Conservation (phyloP, 306 rosid genomes). For the Dryas alaskensis region DNA sequence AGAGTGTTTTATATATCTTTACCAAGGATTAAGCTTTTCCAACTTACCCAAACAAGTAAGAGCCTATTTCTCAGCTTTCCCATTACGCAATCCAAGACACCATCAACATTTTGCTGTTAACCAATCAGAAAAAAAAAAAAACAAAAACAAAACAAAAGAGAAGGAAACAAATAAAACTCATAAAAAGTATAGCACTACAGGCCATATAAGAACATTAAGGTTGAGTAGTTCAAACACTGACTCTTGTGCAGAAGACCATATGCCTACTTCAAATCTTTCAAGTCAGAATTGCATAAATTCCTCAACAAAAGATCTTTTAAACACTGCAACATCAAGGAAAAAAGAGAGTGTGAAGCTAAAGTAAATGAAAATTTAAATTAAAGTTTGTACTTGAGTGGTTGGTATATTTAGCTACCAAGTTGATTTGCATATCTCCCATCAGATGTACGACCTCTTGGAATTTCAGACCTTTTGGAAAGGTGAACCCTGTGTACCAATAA, state of each 20-base stretch:
- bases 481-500: slow-evolving; percentile 8
- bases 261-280: slow-evolving; percentile 42
- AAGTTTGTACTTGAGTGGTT: not conserved
- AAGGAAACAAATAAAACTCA: too few relatives aligned
- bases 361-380: not conserved
- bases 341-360: not conserved
- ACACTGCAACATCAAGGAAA: slow-evolving; percentile 19
- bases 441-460: slow-evolving; percentile 9
- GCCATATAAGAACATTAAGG: too few relatives aligned
- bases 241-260: slow-evolving; percentile 37
- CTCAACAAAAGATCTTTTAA: slow-evolving; percentile 19
- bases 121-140: not conserved
- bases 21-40: not conserved
- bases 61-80: not conserved
- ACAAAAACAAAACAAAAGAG: too few relatives aligned
- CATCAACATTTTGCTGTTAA: slow-evolving; percentile 22
- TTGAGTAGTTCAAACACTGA: not conserved
- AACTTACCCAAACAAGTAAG: slow-evolving; percentile 34
- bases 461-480: too few relatives aligned
- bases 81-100: slow-evolving; percentile 7
- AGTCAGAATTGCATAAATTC: slow-evolving; percentile 38
- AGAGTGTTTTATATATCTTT: too few relatives aligned
- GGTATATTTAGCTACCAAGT: not conserved
- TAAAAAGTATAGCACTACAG: not conserved
- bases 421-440: slow-evolving; percentile 11